Base-by-base conservation (phyloP, 2,329 filamentous ascomycete species). In the Diaporthe capsici region DNA sequence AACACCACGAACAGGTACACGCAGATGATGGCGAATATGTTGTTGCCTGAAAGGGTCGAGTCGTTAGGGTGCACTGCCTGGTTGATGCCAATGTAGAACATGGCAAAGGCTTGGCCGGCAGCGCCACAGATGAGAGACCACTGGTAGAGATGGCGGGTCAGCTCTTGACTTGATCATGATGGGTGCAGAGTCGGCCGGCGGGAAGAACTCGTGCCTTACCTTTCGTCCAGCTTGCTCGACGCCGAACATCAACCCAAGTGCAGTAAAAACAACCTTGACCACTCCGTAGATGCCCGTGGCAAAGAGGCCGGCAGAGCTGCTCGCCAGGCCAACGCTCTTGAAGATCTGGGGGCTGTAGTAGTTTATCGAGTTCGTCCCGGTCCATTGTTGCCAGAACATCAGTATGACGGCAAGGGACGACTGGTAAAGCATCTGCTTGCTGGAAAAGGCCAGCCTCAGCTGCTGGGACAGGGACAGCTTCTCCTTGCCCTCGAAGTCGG, bases 251-350 rank as follows among this genome's bases (percentile, higher is more conserved):
- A 76, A 37, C 20, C 73, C 75, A 8, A 76, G 65, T 2, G 75
- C 28, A 17, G 75, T 76, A 22, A 76, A 89, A 13, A 87, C 83
- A 84, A 93, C 91, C 83, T 95, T 95, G 74, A 94, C 90, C 72
- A 94, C 88, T 37, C 93, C 93, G 81, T 94, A 95, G 78, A 95
- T 89, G 55, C 93, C 93, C 0, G 93, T 94, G 6, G 93, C 92
- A 81, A 95, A 94, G 34, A 95, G 89, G 25, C 89, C 90, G 55
- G 89, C 87, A 53, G 88, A 82, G 8, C 88, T 91, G 17, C 86
- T 85, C 34, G 81, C 82, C 79, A 95, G 87, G 25, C 93, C 93
- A 3, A 94, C 86, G 78, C 90, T 88, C 60, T 85, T 84, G 85
- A 95, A 95, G 79, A 95, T 94, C 63, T 76, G 75, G 15, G 75